Evolutionary conservation across 2,329 filamentous ascomycete genomes (phyloP), one percentile per base, ranked within the genome.

Genomic region (Hypoxylon sp.): DNA sequence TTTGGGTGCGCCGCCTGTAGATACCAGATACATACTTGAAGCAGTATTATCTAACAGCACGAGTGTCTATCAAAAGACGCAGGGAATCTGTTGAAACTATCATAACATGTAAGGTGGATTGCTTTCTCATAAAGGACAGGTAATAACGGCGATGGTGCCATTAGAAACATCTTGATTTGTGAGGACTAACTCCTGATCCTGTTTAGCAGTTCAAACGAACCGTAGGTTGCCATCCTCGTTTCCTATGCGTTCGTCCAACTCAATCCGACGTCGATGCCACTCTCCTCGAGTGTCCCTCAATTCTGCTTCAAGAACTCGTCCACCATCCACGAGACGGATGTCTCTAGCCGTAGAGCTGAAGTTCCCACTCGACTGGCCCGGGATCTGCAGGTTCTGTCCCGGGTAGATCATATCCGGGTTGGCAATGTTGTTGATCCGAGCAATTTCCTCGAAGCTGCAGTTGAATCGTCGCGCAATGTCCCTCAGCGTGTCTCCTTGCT

Each of bases 361-460:
- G 45, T 77, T 78, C 41, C 76, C 75, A 16, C 16, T 48, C 5
- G 60, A 9, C 12, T 29, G 70, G 4, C 74, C 73, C 7, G 80
- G 79, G 0, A 82, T 61, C 56, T 77, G 71, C 2, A 82, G 74
- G 2, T 73, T 74, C 71, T 82, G 80, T 1, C 80, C 80, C 0
- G 80, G 80, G 63, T 80, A 80, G 63, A 82, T 82, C 72, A 80
- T 62, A 45, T 82, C 80, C 5, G 80, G 78, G 69, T 82, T 81
- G 58, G 68, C 4, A 60, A 82, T 78, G 67, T 74, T 74, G 68
- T 82, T 82, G 32, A 72, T 73, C 19, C 77, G 71, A 8, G 78
- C 79, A 37, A 82, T 76, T 23, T 81, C 80, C 32, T 82, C 78
- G 34, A 76, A 81, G 14, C 72, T 74, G 50, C 71, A 70, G 53